phyloP scores from a whole-genome alignment of 2,329 filamentous ascomycete species.

The Mycosphaerella sp. region DNA sequence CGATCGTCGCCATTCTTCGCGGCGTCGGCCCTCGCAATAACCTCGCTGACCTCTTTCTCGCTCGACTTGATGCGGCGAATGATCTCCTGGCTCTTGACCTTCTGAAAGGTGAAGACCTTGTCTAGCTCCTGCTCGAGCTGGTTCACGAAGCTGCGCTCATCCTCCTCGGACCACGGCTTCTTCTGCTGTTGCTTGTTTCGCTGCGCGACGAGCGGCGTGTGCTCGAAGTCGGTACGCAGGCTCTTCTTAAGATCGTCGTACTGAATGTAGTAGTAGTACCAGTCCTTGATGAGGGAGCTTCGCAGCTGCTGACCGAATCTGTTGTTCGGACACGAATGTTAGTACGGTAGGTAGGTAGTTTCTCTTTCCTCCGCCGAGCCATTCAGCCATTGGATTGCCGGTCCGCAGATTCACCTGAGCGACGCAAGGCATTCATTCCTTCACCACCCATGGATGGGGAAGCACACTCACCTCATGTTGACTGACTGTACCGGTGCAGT shows the following conservation, averaged over 20 bases:
- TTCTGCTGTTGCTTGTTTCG: slow-evolving; percentile 33
- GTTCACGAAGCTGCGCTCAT: slow-evolving; percentile 81
- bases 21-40: slow-evolving; percentile 61
- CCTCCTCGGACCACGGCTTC: slow-evolving; percentile 78
- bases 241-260: slow-evolving; percentile 89
- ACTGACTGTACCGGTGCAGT: too few species aligned
- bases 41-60: slow-evolving; percentile 83
- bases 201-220: slow-evolving; percentile 39
- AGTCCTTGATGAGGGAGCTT: slow-evolving; percentile 92
- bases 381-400: too few species aligned
- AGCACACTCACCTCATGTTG: too few species aligned
- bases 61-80: slow-evolving; percentile 79
- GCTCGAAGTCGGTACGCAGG: slow-evolving; percentile 66
- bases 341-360: background rate
- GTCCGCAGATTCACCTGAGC: too few species aligned
- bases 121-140: slow-evolving; percentile 88
- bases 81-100: slow-evolving; percentile 95
- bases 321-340: slow-evolving; percentile 2
- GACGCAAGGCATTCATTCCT: too few species aligned
- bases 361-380: background rate
- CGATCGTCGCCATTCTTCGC: slow-evolving; percentile 39
- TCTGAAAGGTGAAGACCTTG: slow-evolving; percentile 96
- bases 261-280: slow-evolving; percentile 96
- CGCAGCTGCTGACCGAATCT: slow-evolving; percentile 95
- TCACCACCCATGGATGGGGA: too few species aligned